Percentiles rank a stretch among this genome's conserved stretches.
Conservation (phyloP, 2,329 filamentous ascomycete species). For the Exophiala calicioides region DNA sequence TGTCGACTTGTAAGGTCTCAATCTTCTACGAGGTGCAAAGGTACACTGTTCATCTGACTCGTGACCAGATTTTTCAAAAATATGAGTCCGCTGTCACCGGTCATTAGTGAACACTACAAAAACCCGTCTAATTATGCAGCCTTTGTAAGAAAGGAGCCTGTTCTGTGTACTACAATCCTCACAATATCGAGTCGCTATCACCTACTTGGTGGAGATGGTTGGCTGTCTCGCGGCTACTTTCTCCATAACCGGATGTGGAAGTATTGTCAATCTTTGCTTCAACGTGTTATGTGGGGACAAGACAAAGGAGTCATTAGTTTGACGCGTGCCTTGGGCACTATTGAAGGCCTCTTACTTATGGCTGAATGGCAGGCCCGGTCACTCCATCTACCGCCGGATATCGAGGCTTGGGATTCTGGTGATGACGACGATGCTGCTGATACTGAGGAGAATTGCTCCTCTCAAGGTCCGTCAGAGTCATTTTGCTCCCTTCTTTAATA, state of each 20-base stretch:
- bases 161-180: constrained; percentile 55
- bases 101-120: constrained; percentile 53
- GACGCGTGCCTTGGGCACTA: constrained; percentile 52
- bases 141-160: constrained; percentile 54
- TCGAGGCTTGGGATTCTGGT: constrained; percentile 53
- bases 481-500: too few species aligned
- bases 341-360: constrained; percentile 56
- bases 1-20: constrained; percentile 47
- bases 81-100: constrained; percentile 53
- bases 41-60: constrained; percentile 32
- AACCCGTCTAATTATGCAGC: constrained; percentile 51
- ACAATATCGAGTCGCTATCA: constrained; percentile 59
- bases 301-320: constrained; percentile 55
- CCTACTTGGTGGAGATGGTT: constrained; percentile 44
- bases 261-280: constrained; percentile 56
- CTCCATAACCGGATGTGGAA: constrained; percentile 58
- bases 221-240: constrained; percentile 53
- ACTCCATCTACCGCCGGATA: constrained; percentile 55
- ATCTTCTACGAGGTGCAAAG: neutral
- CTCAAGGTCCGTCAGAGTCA: neutral
- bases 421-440: neutral
- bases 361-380: constrained; percentile 60
- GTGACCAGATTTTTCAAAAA: constrained; percentile 48
- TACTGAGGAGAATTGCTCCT: neutral
- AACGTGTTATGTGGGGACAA: constrained; percentile 56